Evolutionary conservation across 1,284 basidiomycete species (phyloP).

Genomic region (Papiliotrema terrestris): DNA sequence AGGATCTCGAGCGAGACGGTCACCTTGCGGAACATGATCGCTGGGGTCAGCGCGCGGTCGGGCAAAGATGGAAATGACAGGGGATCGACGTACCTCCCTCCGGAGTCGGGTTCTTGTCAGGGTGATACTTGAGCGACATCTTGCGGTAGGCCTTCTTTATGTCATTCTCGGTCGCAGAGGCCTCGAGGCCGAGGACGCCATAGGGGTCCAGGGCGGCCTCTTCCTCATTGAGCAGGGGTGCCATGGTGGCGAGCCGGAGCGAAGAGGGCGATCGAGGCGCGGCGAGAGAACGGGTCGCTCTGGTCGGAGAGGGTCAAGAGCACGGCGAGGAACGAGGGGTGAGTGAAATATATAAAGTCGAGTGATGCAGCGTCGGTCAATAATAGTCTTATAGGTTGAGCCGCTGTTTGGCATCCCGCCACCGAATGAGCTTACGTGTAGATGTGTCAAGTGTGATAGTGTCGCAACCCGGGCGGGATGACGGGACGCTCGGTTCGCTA

Average conservation of each 20-base stretch:
- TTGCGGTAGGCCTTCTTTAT: conserved; percentile 80
- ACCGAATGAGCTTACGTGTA: not conserved
- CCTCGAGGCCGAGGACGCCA: conserved; percentile 63
- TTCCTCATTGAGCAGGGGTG: conserved; percentile 45
- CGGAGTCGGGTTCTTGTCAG: conserved; percentile 64
- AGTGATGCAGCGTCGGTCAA: too few species aligned
- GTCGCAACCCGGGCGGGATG: not conserved
- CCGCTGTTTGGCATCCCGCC: too few species aligned
- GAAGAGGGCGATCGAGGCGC: too few species aligned
- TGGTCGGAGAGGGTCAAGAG: too few species aligned
- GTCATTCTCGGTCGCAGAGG: conserved; percentile 73
- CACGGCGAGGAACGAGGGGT: too few species aligned
- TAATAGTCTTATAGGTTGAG: too few species aligned
- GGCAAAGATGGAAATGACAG: not conserved
- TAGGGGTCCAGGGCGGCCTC: conserved; percentile 62
- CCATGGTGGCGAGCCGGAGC: conserved; percentile 18
- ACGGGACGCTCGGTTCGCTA: too few species aligned
- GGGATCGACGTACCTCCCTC: not conserved
- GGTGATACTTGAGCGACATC: conserved; percentile 80
- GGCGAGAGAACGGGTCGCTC: too few species aligned
- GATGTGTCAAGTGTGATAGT: not conserved
- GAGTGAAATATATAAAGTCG: too few species aligned
- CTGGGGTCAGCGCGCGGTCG: not conserved
- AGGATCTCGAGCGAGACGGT: conserved; percentile 81
- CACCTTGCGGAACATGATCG: conserved; percentile 76